Evolutionary conservation across 2,329 filamentous ascomycete genomes (phyloP), one percentile per base, ranked within the genome.

Genomic region (Fonsecaea nubica): DNA sequence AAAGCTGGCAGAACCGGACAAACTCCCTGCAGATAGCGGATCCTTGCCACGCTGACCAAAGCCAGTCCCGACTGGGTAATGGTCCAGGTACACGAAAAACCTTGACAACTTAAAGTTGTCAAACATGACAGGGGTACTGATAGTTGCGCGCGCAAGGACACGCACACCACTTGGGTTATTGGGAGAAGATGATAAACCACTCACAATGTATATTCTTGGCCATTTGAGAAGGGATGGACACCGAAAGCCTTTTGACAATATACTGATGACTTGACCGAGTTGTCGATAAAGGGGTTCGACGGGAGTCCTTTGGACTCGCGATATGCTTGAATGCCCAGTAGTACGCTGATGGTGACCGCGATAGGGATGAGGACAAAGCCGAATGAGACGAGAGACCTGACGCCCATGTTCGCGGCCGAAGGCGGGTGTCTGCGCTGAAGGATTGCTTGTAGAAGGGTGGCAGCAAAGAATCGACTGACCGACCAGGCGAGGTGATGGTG

Each of bases 291-390:
- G 33, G 84, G 74, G 35, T 61, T 61, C n/a, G 81, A 81, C 38
- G 76, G 66, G 62, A 82, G 76, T 40, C 83, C 83, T 1, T 73
- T 76, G 8, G 82, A 77, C 36, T 76, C 71, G 48, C 82, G 79
- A 54, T 79, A 75, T n/a, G 77, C 76, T 66, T 86, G 80, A 40
- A 86, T 73, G 9, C 82, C 83, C 40, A 86, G 75, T 30, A 86
- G 75, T 52, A 85, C 76, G 56, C 82, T 84, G 35, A 85, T 70
- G 9, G 83, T 84, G 62, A 80, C 78, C 64, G 79, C 83, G 64
- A 85, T 80, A 45, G 82, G 84, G 66, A 86, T 75, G 69, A 80
- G 80, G 67, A 86, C 71, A 58, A 86, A 79, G 72, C 77, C 77
- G 61, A 82, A 78, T 75, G 84, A 86, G 75, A 85, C 78, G 65